Percentiles rank a stretch among this genome's conserved stretches.
phyloP scores from a whole-genome alignment of 768 basidiomycete species.

The Lyophyllum shimeji region DNA sequence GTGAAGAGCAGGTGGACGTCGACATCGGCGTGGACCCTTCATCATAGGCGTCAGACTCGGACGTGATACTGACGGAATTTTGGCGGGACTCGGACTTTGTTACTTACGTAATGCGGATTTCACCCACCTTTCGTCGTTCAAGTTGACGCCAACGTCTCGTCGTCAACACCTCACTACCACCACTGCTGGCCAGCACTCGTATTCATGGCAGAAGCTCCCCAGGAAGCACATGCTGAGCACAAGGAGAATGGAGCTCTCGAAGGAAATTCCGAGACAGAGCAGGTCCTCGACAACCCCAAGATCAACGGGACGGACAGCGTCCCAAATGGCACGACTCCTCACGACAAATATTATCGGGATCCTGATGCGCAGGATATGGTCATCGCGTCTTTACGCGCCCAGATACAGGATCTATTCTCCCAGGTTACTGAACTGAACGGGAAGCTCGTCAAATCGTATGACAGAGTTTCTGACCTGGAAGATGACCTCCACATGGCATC shows the following conservation, averaged over 20 bases:
- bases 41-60: not conserved
- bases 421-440: constrained; percentile 90
- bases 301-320: constrained; percentile 12
- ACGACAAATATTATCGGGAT: constrained; percentile 26
- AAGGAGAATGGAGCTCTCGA: constrained; percentile 3
- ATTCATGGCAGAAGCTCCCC: constrained; percentile 13
- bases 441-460: constrained; percentile 92
- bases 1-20: not conserved
- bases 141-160: not conserved
- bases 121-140: not conserved
- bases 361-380: constrained; percentile 80
- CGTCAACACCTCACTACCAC: not conserved
- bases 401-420: constrained; percentile 83
- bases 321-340: constrained; percentile 16
- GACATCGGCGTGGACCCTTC: not conserved
- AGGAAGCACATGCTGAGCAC: constrained; percentile 5
- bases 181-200: not conserved
- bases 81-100: not conserved
- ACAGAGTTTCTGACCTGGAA: constrained; percentile 89
- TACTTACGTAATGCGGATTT: not conserved
- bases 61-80: not conserved
- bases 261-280: not conserved
- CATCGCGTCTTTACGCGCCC: constrained; percentile 74
- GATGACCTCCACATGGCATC: constrained; percentile 77
- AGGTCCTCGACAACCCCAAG: constrained; percentile 9